Evolutionary conservation across 805 yeast species (phyloP), one percentile per base, ranked within the genome.

Genomic region (Candida quercuum): DNA sequence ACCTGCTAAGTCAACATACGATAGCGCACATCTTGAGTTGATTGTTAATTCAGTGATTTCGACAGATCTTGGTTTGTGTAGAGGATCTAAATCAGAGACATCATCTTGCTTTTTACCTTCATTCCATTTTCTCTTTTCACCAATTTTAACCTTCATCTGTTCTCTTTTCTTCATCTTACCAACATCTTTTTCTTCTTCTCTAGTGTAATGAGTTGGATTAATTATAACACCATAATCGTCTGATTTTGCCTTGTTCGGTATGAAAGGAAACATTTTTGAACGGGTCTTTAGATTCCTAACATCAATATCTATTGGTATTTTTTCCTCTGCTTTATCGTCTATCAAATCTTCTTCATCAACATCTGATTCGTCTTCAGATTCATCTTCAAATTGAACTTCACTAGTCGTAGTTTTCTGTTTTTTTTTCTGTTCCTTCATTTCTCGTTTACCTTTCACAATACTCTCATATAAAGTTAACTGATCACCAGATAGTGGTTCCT

Each of bases 211-310:
- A 27, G 76, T 74, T 30, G 72, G 71, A 43, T 81, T 79, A 16
- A 89, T 78, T 2, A 80, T 61, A 39, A 77, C 81, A 22, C 99
- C 99, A 57, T 91, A 93, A 47, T 91, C 97, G 54, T 93, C 98
- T 33, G 71, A 64, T 46, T 83, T 76, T 18, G 72, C 64, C 48
- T 76, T 74, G 33, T 68, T 72, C 1, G 74, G 71, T 27, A 75
- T 63, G 48, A 66, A 83, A 11, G 96, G 98, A 53, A 91, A 93
- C 85, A 84, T 81, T 31, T 70, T 74, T 57, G 67, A 45, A 24
- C 55, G 41, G 10, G 48, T 48, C 22, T 53, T 58, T 14, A 51
- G 49, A 20, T 52, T 55, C 15, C 56, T 47, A 3, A 57, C 58
- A 33, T 56, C 61, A 9, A 58, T 60, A 14, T 64, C 72, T 9